Evolutionary conservation across 192 early-diverging fungal genomes (phyloP).

Genomic region (Phycomyces blakesleeanus): DNA sequence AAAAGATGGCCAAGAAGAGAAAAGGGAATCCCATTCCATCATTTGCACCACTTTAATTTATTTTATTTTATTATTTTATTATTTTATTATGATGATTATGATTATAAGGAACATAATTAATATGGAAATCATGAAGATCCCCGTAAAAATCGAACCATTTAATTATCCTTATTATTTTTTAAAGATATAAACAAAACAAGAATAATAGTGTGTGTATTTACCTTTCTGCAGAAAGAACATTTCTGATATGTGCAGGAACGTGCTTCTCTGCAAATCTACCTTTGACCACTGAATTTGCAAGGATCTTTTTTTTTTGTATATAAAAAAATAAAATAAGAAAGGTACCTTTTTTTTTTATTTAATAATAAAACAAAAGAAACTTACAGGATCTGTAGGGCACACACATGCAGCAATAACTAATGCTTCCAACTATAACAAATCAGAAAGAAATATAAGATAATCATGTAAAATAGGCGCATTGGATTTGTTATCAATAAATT

Average conservation of each 20-base stretch:
- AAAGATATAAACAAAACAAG: no score
- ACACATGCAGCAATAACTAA: slow-evolving; percentile 80
- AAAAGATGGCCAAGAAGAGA: slow-evolving; percentile 68
- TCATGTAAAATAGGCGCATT: no score
- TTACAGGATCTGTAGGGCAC: slow-evolving; percentile 91
- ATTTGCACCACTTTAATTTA: slow-evolving; percentile 70
- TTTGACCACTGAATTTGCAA: slow-evolving; percentile 91
- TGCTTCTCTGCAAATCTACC: slow-evolving; percentile 90
- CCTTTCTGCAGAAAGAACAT: slow-evolving; percentile 73
- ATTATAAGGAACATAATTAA: no score
- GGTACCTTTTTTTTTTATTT: background rate
- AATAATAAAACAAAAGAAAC: no score
- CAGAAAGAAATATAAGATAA: no score
- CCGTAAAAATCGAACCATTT: no score
- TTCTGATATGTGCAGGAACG: slow-evolving; percentile 70
- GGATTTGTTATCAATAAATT: no score
- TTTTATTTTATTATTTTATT: background rate
- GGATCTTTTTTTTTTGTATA: slow-evolving; percentile 33
- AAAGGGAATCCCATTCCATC: slow-evolving; percentile 86
- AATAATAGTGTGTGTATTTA: slow-evolving; percentile 11
- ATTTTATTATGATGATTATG: no score
- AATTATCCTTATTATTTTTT: no score
- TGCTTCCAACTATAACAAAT: slow-evolving; percentile 51
- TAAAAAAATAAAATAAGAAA: background rate
- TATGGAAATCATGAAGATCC: no score